Conservation (phyloP, 306 rosid species). For the Nissolia schottii region DNA sequence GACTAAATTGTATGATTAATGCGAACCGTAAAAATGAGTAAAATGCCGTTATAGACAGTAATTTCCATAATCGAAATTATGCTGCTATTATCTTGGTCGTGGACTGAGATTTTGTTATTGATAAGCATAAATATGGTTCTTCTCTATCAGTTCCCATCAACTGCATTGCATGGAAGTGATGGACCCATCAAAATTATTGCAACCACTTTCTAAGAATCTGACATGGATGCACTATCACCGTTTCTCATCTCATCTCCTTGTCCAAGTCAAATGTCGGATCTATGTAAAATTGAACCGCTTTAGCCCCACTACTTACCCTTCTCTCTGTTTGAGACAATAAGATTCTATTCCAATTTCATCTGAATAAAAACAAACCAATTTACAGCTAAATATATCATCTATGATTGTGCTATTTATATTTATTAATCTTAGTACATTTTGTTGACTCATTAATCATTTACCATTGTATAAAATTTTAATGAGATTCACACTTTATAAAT, state of each 20-base stretch:
- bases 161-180: too few species aligned
- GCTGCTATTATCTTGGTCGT: too few species aligned
- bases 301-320: not conserved
- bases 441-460: too few species aligned
- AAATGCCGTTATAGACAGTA: too few species aligned
- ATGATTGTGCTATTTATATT: not conserved
- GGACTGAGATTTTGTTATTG: too few species aligned
- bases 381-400: not conserved
- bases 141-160: not conserved
- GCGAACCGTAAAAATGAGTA: too few species aligned
- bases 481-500: too few species aligned
- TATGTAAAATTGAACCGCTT: not conserved
- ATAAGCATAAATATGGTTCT: not conserved
- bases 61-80: too few species aligned
- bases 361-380: not conserved
- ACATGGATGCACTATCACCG: not conserved
- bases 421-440: too few species aligned
- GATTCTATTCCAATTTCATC: conserved; percentile 15
- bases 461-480: too few species aligned
- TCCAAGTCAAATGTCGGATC: not conserved
- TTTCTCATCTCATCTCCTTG: not conserved
- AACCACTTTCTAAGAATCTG: not conserved
- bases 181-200: not conserved
- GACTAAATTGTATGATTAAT: too few species aligned
- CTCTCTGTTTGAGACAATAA: not conserved